Evolutionary conservation across 192 early-diverging fungal species (phyloP), one percentile per base, ranked within the genome.

Genomic region (Coemansia sp.): DNA sequence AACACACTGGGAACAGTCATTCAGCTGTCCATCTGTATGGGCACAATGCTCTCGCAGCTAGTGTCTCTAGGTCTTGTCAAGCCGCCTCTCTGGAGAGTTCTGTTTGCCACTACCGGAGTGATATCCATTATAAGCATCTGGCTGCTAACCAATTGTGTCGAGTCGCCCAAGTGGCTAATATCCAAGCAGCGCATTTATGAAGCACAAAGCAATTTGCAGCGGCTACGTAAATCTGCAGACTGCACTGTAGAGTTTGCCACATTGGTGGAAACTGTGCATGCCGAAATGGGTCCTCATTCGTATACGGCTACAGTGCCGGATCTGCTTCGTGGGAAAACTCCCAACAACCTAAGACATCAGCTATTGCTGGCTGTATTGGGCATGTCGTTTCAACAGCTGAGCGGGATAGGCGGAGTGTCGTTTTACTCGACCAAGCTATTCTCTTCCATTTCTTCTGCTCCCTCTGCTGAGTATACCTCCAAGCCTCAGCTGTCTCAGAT

Each of bases 341-440:
- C 71, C 6, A 66, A 79, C 38, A 80, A 82, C 28, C 80, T 90
- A 44, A 64, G 81, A 6, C 64, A 70, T 32, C 83, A 87, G 37
- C 74, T 90, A 3, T 8, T 89, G 1, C 75, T 82, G 16, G 76
- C 84, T 20, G 55, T 86, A 12, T 51, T 80, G 6, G 26, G 86
- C 6, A 88, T 90, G 62, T 54, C 84, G 6, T 62, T 80, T 32
- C 92, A 94, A 65, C 92, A 94, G 62, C 65, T 88, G 37, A 83
- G 82, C 34, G 92, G 89, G 23, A 90, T 94, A 53, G 86, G 87
- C 66, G 88, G 84, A 15, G 80, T 91, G 9, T 82, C 88, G 45
- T 91, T 87, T 65, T 94, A 89, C 55, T 87, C 83, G 1, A 88
- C 90, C 10, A 83, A 80, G 0, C 88, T 92, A 26, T 87, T 92